Conservation (phyloP, 768 basidiomycete species). For the Russula brevipes region DNA sequence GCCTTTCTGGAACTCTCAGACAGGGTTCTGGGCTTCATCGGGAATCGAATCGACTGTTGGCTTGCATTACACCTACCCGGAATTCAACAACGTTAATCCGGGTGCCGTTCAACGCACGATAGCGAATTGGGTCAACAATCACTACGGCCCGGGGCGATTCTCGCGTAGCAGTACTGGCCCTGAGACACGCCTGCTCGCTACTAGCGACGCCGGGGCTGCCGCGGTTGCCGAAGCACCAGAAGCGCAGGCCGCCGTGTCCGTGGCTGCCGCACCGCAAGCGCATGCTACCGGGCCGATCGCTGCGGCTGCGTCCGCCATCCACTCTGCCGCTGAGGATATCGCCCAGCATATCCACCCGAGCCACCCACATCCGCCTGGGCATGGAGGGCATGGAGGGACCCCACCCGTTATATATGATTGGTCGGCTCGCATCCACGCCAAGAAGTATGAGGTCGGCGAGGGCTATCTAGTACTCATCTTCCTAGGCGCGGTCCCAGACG, state of each 20-base stretch:
- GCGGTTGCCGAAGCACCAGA: too few relatives aligned
- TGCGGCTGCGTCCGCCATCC: too few relatives aligned
- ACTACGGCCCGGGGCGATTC: constrained; percentile 31
- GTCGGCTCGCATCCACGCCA: constrained; percentile 39
- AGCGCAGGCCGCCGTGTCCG: not conserved
- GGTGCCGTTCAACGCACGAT: constrained; percentile 33
- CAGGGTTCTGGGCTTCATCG: constrained; percentile 39
- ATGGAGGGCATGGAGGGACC: not conserved
- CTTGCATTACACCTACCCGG: constrained; percentile 48
- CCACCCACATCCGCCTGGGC: not conserved
- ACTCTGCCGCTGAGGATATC: not conserved
- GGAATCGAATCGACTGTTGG: constrained; percentile 30
- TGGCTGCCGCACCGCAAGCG: not conserved
- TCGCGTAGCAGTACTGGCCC: not conserved
- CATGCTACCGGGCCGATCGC: too few relatives aligned
- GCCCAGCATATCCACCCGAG: not conserved
- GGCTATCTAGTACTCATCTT: constrained; percentile 46
- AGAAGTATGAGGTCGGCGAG: constrained; percentile 40
- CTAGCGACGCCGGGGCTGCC: too few relatives aligned
- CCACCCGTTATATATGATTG: constrained; percentile 33
- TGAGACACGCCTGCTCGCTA: constrained; percentile 20
- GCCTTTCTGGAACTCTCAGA: constrained; percentile 42
- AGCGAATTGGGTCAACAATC: constrained; percentile 32
- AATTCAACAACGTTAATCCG: constrained; percentile 40
- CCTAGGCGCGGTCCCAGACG: constrained; percentile 39